Evolutionary conservation across 345 rosid genomes (phyloP).

Genomic region (Salix brachista): DNA sequence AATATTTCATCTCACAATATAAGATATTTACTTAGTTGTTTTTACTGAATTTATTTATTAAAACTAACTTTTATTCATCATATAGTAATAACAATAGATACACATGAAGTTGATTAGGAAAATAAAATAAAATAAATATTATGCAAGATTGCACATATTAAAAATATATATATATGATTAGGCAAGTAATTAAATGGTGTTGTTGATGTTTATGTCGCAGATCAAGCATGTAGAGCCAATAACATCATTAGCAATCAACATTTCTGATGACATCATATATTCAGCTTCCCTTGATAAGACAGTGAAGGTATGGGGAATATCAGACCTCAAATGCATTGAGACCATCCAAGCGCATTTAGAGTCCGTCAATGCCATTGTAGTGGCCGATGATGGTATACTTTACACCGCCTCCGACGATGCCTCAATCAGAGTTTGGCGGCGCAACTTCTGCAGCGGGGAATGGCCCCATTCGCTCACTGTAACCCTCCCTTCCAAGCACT

Average conservation of each 20-base stretch:
- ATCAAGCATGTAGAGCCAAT: conserved; percentile 46
- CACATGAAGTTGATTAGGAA: too few relatives aligned
- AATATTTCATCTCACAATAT: too few relatives aligned
- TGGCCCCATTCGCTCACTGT: conserved; percentile 36
- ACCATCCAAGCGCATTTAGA: conserved; percentile 48
- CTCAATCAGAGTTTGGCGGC: conserved; percentile 43
- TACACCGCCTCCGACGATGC: conserved; percentile 60
- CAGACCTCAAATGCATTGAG: conserved; percentile 53
- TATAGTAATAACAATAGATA: too few relatives aligned
- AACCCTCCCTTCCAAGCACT: conserved; percentile 42
- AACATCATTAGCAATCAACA: conserved; percentile 43
- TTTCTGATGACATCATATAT: conserved; percentile 44
- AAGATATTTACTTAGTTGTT: too few relatives aligned
- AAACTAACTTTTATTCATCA: too few relatives aligned
- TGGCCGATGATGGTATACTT: conserved; percentile 36
- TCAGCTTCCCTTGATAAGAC: conserved; percentile 49
- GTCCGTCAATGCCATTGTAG: conserved; percentile 41
- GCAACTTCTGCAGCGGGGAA: conserved; percentile 30
- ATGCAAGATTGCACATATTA: too few relatives aligned
- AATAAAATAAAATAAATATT: too few relatives aligned
- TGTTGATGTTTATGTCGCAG: conserved; percentile 12
- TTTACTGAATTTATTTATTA: too few relatives aligned
- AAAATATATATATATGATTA: neutral
- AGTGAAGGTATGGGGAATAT: conserved; percentile 51
- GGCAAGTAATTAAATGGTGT: neutral